phyloP scores from a whole-genome alignment of 345 rosid genomes.

The Populus davidiana region DNA sequence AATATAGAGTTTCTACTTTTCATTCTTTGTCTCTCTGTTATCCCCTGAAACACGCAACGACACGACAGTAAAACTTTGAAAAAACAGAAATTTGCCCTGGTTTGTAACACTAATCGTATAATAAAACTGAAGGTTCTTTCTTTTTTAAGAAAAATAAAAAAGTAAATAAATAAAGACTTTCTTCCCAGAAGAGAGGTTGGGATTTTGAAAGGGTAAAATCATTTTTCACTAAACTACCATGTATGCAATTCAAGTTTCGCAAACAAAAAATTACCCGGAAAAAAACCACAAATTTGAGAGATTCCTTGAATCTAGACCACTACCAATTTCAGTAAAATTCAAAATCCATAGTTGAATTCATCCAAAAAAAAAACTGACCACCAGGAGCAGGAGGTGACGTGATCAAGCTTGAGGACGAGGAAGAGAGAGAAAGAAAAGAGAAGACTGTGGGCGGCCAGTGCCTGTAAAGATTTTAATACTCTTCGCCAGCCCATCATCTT shows the following conservation, averaged over 20 bases:
- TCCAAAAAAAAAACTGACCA: conserved; percentile 47
- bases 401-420: conserved; percentile 74
- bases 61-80: too few species aligned
- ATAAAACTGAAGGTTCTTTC: too few species aligned
- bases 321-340: background rate
- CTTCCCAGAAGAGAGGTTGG: too few species aligned
- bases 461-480: conserved; percentile 82
- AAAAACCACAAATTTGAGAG: background rate
- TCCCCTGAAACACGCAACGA: too few species aligned
- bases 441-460: conserved; percentile 70
- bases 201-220: background rate
- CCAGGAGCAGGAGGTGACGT: conserved; percentile 61
- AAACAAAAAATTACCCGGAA: background rate
- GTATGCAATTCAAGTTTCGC: background rate
- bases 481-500: conserved; percentile 72
- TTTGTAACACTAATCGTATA: too few species aligned
- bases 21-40: too few species aligned
- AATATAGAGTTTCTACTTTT: too few species aligned
- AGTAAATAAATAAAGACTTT: too few species aligned
- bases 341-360: background rate
- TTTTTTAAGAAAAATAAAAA: too few species aligned
- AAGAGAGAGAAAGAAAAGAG: conserved; percentile 67
- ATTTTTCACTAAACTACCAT: background rate
- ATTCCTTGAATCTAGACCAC: background rate
- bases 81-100: too few species aligned